Base-by-base conservation (phyloP, 2,329 filamentous ascomycete genomes). In the Magnaporthiopsis poae region DNA sequence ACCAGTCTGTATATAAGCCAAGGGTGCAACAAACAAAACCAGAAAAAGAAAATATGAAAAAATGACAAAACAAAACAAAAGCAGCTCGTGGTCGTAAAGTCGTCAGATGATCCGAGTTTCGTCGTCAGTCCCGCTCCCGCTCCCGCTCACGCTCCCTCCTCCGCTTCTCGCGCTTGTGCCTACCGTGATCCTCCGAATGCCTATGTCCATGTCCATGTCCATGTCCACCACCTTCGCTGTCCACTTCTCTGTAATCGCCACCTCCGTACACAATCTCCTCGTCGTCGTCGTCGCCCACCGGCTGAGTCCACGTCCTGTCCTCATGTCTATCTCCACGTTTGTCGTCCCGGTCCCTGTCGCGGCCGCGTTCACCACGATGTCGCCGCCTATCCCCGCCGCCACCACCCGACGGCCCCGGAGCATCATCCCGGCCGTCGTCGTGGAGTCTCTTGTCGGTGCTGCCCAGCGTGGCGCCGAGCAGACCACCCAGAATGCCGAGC, bases 401-500 rank as follows among this genome's bases (percentile, higher is more conserved):
- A 13, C 66, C 66, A 13, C 31, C 29, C 59, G 35, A 21, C 12
- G 60, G n/a, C 56, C 39, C 39, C 13, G 39, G 31, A 31, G 31
- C n/a, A 18, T 29, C 60, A 21, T n/a, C 60, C 11, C 62, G 31
- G 29, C 61, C 46, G 21, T 66, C 61, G 5, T 65, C 66, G 11
- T 61, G 36, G 21, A 27, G 9, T 36, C 63, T 35, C 29, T 31
- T 64, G 21, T 65, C 60, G 15, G 46, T n/a, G n/a, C 67, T 67
- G 36, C 71, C 29, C 65, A 74, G 66, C 64, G 71, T 65, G 11
- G 68, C 69, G 2, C 72, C 71, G 4, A 77, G 25, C 7, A 76
- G 65, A 5, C 71, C 69, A 0, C 73, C 71, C 29, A 77, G 59
- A 9, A 76, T 29, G 9, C 74, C 74, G 36, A 76, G 61, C 67